These are phyloP conservation scores for Casuarina cunninghamiana DNA, from an alignment of 306 rosid species.

Conservation along the genomic window DNA sequence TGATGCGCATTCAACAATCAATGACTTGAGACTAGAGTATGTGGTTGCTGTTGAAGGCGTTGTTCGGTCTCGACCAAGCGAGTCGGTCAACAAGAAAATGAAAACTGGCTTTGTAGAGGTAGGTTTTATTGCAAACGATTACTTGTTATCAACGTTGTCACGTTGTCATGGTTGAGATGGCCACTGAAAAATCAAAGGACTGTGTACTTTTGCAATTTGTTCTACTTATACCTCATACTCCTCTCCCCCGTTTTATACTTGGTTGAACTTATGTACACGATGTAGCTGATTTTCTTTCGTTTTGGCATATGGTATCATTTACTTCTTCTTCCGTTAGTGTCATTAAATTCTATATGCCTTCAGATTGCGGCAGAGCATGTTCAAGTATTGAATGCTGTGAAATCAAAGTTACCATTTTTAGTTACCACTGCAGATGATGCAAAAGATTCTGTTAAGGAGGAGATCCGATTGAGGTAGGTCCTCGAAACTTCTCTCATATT, in stretches of 20 bases:
- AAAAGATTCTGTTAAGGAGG: constrained; percentile 82
- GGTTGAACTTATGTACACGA: not conserved
- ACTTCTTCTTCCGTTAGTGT: not conserved
- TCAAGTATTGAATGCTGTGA: constrained; percentile 75
- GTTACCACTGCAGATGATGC: constrained; percentile 82
- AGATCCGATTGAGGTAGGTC: constrained; percentile 80
- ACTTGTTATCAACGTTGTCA: not conserved
- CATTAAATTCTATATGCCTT: constrained; percentile 20
- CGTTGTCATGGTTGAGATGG: too few species aligned
- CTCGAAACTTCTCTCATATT: constrained; percentile 12
- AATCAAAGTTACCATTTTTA: constrained; percentile 74
- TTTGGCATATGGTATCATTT: constrained; percentile 13
- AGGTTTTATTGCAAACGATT: not conserved
- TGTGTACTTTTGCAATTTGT: not conserved
- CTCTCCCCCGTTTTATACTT: constrained; percentile 13
- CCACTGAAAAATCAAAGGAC: too few species aligned
- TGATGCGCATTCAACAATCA: constrained; percentile 65
- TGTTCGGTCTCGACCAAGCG: constrained; percentile 74
- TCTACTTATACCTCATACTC: not conserved
- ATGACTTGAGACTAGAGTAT: constrained; percentile 75
- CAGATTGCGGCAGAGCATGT: constrained; percentile 83
- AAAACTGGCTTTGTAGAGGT: constrained; percentile 88
- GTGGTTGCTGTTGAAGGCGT: constrained; percentile 89
- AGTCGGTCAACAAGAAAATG: constrained; percentile 79
- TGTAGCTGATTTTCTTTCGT: not conserved